phyloP scores from a whole-genome alignment of 306 rosid species.

The Vigna hirtella region DNA sequence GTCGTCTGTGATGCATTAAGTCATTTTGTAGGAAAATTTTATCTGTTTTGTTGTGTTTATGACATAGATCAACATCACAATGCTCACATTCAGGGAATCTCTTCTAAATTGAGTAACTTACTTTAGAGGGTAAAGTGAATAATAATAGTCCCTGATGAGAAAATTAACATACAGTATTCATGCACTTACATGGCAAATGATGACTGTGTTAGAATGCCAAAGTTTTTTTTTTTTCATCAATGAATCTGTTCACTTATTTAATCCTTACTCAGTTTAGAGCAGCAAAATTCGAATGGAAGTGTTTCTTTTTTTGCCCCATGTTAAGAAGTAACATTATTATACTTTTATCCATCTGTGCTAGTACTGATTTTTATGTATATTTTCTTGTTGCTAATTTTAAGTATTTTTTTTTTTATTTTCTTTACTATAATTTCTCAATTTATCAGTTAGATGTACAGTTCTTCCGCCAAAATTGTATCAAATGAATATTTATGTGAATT shows the following conservation, averaged over 20 bases:
- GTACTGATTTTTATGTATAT: slow-evolving; percentile 22
- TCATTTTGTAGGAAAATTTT: neutral
- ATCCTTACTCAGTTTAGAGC: neutral
- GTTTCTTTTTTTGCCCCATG: neutral
- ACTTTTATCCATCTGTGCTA: neutral
- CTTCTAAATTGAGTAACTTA: neutral
- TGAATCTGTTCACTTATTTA: neutral
- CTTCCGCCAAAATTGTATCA: neutral
- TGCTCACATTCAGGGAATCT: neutral
- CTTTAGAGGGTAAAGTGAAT: neutral
- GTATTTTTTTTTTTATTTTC: neutral
- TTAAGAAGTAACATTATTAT: neutral
- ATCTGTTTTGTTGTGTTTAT: neutral
- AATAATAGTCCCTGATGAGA: neutral
- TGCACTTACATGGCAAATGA: neutral
- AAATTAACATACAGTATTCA: neutral
- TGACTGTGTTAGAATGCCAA: neutral
- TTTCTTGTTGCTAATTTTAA: neutral
- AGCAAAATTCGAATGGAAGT: neutral
- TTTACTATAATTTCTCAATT: neutral
- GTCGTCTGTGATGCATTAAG: neutral
- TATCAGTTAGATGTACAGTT: neutral
- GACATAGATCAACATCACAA: neutral
- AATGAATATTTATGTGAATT: neutral
- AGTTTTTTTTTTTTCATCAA: neutral